Evolutionary conservation across 2,329 filamentous ascomycete species (phyloP), one percentile per base, ranked within the genome.

Genomic region (Aspergillus ruber): DNA sequence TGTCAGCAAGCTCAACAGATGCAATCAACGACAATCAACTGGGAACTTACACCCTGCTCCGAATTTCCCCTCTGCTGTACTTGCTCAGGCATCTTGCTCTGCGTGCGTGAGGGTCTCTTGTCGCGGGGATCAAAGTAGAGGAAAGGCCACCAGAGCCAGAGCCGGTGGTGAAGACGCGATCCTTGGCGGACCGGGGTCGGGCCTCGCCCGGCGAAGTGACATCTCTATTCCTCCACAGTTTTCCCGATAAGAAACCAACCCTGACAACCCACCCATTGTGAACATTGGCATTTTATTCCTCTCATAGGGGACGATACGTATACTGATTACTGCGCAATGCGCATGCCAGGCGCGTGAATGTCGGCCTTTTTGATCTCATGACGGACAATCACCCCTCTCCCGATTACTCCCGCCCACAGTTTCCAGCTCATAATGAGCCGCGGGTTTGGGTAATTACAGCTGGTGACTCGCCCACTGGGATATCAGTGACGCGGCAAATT

Each of bases 361-460:
- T 49, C 50, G 54, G 52, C 54, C 49, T 29, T 29, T 29, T 47
- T 51, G 57, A 55, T 53, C 54, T 48, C 47, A 72, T 70, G 62
- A 60, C 61, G 56, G 66, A 71, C 49, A 66, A 64, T 51, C 56
- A 55, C 36, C 57, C 63, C 44, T 61, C 60, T 46, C 55, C 58
- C 55, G 62, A 65, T 50, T 56, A 54, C 52, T 57, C 61, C 50
- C 64, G 61, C 50, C 55, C 60, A 42, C 78, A 78, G 50, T 83
- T 83, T 56, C 81, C 81, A 38, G 71, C 75, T 25, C 80, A 83
- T 66, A 76, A 78, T 62, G 77, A 76, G 43, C 90, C 90, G 44
- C 85, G 91, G 61, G 88, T 91, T 61, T 97, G 93, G 93, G 84
- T 98, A 63, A 75, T 98, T 55, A 95, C 90, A 9, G 85, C 88